These are phyloP conservation scores for Sporothrix dimorphospora DNA, from an alignment of 2,329 filamentous ascomycete genomes.

Conservation along the genomic window DNA sequence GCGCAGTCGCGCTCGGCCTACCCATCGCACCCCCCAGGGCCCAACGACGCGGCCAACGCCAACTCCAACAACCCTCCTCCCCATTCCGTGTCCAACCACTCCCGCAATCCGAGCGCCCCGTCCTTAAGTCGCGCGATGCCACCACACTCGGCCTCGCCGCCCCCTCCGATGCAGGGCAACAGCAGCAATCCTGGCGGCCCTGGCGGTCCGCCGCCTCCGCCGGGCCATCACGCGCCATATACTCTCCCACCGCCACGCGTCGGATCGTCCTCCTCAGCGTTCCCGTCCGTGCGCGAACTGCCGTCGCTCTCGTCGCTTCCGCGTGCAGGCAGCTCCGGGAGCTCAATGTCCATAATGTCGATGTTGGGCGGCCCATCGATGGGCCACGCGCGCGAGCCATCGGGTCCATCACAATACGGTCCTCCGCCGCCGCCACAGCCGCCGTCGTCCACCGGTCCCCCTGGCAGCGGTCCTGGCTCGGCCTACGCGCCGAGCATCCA, in stretches of 20 bases:
- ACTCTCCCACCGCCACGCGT: slow-evolving; percentile 52
- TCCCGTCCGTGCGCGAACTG: slow-evolving; percentile 55
- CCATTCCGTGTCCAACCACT: slow-evolving; percentile 42
- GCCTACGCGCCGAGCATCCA: slow-evolving; percentile 55
- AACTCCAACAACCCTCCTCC: slow-evolving; percentile 25
- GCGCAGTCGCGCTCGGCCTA: slow-evolving; percentile 44
- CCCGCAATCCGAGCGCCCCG: slow-evolving; percentile 50
- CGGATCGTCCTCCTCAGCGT: slow-evolving; percentile 48
- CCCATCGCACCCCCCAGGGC: slow-evolving; percentile 37
- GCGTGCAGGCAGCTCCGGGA: slow-evolving; percentile 52
- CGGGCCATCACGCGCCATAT: slow-evolving; percentile 44
- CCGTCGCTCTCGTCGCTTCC: slow-evolving; percentile 56
- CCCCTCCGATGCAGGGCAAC: slow-evolving; percentile 25
- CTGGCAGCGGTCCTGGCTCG: slow-evolving; percentile 46
- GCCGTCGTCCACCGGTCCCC: neutral
- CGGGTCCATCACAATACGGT: slow-evolving; percentile 46
- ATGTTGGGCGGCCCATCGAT: slow-evolving; percentile 58
- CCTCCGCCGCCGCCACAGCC: slow-evolving; percentile 16
- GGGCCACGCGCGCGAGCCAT: slow-evolving; percentile 43
- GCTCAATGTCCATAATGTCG: slow-evolving; percentile 64
- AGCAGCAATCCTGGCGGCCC: slow-evolving; percentile 27
- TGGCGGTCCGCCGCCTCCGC: slow-evolving; percentile 26
- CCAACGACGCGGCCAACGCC: slow-evolving; percentile 2
- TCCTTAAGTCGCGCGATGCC: slow-evolving; percentile 50
- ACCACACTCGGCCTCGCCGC: slow-evolving; percentile 40